Base-by-base conservation (phyloP, 1,284 basidiomycete species). In the Singerocomus rubriflavus region DNA sequence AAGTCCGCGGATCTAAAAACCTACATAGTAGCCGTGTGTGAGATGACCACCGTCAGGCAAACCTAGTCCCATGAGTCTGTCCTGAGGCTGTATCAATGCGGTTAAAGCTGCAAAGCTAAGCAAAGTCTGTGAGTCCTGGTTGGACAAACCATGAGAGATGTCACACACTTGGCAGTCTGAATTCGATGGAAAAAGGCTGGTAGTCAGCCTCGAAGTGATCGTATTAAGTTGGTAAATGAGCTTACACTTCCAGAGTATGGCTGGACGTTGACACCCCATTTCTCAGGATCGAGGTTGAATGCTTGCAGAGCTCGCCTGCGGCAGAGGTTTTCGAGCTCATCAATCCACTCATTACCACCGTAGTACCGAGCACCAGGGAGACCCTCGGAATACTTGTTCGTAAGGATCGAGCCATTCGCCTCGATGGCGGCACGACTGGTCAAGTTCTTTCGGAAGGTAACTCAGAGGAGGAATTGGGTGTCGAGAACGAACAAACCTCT, bases 201-300 rank as follows among this genome's bases (percentile, higher is more conserved):
- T 17, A 13, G 48, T 57, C 27, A 57, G 51, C 41, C n/a, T 26
- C 38, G 16, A 40, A 21, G n/a, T 31, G 31, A 32, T 12, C n/a
- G 54, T 41, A 21, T 46, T 46, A 5, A 27, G 30, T 48, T 17
- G 13, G 58, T 10, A 5, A 17, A 42, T 21, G n/a, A 44, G 83
- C 88, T 70, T 70, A 85, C 84, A 58, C 88, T 84, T 62, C 92
- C 95, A 64, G 94, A 98, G 78, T 99, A 99, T 16, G 97, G 97
- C 76, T 99, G 97, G 56, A 99, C 97, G 70, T 99, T 99, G 73
- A 99, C 95, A 64, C 97, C 96, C 97, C 97, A 99, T 66, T 85
- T 81, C 55, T 82, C 79, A 48, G 91, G 84, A 75, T 98, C 94
- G 58, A 98, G 89, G 80, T 93, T 86, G 84, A 98, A 99, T 9